phyloP scores from a whole-genome alignment of 305 asterid genomes.

The Fraxinus paxiana region DNA sequence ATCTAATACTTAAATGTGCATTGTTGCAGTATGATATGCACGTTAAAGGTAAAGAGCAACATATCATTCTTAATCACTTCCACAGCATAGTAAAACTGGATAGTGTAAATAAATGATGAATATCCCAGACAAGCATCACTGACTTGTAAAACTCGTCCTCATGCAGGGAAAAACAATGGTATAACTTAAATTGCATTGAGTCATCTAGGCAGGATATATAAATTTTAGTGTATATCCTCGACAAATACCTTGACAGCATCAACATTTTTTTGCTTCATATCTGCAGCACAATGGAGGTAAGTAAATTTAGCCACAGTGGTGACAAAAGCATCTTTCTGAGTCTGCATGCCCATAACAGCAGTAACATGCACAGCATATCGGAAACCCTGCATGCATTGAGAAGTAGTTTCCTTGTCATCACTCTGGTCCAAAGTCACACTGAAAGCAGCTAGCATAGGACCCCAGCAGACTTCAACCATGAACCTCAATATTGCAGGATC shows the following conservation, averaged over 20 bases:
- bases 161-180: slow-evolving; percentile 13
- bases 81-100: not conserved
- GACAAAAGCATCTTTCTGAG: slow-evolving; percentile 96
- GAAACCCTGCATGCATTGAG: slow-evolving; percentile 88
- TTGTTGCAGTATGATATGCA: not conserved
- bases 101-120: slow-evolving; percentile 1
- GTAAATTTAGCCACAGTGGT: slow-evolving; percentile 99
- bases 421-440: slow-evolving; percentile 96
- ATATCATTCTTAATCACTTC: not conserved
- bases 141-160: slow-evolving; percentile 17
- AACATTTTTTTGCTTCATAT: slow-evolving; percentile 96
- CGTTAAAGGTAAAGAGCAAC: not conserved
- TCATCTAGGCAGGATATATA: not conserved
- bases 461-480: slow-evolving; percentile 99
- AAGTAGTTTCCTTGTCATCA: slow-evolving; percentile 87
- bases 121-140: slow-evolving; percentile 15
- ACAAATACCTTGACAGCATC: slow-evolving; percentile 86
- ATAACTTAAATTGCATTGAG: not conserved
- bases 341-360: slow-evolving; percentile 89
- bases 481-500: slow-evolving; percentile 89
- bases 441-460: slow-evolving; percentile 98
- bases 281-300: slow-evolving; percentile 95
- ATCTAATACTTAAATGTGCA: slow-evolving; percentile 1
- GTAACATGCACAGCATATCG: slow-evolving; percentile 95
- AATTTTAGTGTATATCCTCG: not conserved